Base-by-base conservation (phyloP, 2,329 filamentous ascomycete species). In the Aspergillus neotritici region DNA sequence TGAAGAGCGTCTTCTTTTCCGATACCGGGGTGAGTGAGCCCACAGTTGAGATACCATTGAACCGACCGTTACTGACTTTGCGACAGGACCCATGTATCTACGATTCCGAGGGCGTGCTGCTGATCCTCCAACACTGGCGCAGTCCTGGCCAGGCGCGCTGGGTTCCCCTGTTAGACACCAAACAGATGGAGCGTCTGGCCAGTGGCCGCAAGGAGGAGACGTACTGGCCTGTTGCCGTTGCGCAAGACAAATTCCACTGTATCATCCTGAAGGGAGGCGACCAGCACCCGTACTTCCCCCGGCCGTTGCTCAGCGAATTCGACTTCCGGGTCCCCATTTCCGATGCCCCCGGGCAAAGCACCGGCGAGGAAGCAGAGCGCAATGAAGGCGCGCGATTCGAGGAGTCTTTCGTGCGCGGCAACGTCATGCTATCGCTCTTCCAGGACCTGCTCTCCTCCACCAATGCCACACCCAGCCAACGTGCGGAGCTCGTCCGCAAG, bases 231-330 rank as follows among this genome's bases (percentile, higher is more conserved):
- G 87, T 98, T 28, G 93, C 93, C 1, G 90, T 97, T 1, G 88
- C 91, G 2, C 82, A 90, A 56, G 78, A 86, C 59, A 91, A 86
- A 60, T 98, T 98, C 67, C 91, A 97, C 74, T 98, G 94, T 71
- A 96, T 98, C 68, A 97, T 98, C 57, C 82, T 98, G 61, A 98
- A 98, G 70, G 93, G 93, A 50, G 86, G 86, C 30, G 93, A 98
- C 62, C 80, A 84, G 60, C 87, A 96, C 60, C 90, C 91, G 0
- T 96, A 93, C 71, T 97, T 91, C 69, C 93, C 88, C 9, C 83
- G 86, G 8, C 90, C 88, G 2, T 73, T 96, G 31, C 82, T 98
- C 30, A 90, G 84, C 33, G 93, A 98, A 64, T 98, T 98, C 61
- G 87, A 89, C 37, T 94, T 98, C 63, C 81, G 84, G 34, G 79